Percentiles rank a stretch among this genome's conserved stretches.
phyloP scores from a whole-genome alignment of 2,329 filamentous ascomycete species.

The Pseudocercospora pini-densiflorae region DNA sequence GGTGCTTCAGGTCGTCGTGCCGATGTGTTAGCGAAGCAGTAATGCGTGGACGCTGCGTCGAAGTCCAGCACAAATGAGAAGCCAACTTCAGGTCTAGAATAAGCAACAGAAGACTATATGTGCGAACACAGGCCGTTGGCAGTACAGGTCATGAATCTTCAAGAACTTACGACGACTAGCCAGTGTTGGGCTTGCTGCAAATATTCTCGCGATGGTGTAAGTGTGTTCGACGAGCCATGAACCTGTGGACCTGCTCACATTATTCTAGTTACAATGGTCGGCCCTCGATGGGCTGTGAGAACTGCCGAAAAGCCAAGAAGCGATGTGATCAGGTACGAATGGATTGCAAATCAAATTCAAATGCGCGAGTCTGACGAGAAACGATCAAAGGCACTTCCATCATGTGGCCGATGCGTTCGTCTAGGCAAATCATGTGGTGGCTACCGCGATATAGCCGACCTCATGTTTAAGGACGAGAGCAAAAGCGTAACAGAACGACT shows the following conservation, averaged over 20 bases:
- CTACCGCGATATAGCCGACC: slow-evolving; percentile 26
- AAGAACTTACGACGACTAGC: background rate
- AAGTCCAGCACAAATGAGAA: background rate
- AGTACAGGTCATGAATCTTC: background rate
- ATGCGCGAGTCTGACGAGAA: background rate
- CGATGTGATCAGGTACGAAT: slow-evolving; percentile 19
- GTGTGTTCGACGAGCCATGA: background rate
- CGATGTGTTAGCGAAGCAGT: background rate
- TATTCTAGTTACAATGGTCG: background rate
- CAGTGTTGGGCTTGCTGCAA: background rate
- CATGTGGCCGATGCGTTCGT: slow-evolving; percentile 26
- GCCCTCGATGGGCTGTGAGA: slow-evolving; percentile 2
- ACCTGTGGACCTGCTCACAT: background rate
- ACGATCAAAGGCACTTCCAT: slow-evolving; percentile 15
- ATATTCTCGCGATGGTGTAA: background rate
- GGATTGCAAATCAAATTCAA: background rate
- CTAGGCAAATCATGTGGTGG: slow-evolving; percentile 26
- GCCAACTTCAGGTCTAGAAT: background rate
- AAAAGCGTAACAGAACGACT: slow-evolving; percentile 17
- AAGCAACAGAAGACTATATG: background rate
- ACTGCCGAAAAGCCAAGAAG: slow-evolving; percentile 24
- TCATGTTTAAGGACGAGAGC: slow-evolving; percentile 29
- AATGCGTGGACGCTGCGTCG: background rate
- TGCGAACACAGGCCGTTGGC: background rate
- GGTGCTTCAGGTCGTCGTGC: background rate